A percentile compares a stretch with the other conserved stretches of the same genome.
phyloP scores from a whole-genome alignment of 768 basidiomycete species.

The Lyophyllum decastes region DNA sequence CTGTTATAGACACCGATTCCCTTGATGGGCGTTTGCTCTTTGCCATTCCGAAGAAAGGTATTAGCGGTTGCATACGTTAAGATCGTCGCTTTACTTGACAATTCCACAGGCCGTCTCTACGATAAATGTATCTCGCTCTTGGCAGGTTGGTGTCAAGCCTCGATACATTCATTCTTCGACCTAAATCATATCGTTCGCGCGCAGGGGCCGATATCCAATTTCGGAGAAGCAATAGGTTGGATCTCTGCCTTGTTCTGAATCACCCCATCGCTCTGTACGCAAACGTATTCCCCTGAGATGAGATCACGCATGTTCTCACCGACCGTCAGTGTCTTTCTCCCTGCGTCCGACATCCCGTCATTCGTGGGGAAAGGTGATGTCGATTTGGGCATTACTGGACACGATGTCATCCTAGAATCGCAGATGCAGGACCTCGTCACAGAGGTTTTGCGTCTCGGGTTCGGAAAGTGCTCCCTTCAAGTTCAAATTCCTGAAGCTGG shows the following conservation, averaged over 20 bases:
- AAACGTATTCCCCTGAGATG: not conserved
- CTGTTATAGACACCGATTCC: slow-evolving; percentile 62
- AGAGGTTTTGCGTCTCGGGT: slow-evolving; percentile 82
- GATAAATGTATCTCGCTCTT: slow-evolving; percentile 89
- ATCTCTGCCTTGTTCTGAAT: slow-evolving; percentile 92
- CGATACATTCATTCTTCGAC: not conserved
- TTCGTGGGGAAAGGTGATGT: slow-evolving; percentile 98
- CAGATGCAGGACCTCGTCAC: slow-evolving; percentile 77
- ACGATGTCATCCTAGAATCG: slow-evolving; percentile 94
- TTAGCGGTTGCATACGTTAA: not conserved
- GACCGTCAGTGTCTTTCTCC: slow-evolving; percentile 82
- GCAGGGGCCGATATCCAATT: slow-evolving; percentile 96
- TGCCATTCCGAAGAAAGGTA: slow-evolving; percentile 98
- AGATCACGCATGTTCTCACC: not conserved
- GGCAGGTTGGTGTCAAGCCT: slow-evolving; percentile 55
- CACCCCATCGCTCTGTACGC: slow-evolving; percentile 92
- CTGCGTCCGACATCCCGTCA: slow-evolving; percentile 95
- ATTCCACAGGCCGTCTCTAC: slow-evolving; percentile 54
- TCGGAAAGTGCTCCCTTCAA: slow-evolving; percentile 89
- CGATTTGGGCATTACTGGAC: slow-evolving; percentile 96
- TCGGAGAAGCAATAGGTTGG: slow-evolving; percentile 81
- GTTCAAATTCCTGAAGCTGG: slow-evolving; percentile 88
- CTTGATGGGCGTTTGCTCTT: slow-evolving; percentile 88
- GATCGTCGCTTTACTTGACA: not conserved
- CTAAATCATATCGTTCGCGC: slow-evolving; percentile 27